Base-by-base conservation (phyloP, 192 early-diverging fungal genomes). In the Podila verticillata region DNA sequence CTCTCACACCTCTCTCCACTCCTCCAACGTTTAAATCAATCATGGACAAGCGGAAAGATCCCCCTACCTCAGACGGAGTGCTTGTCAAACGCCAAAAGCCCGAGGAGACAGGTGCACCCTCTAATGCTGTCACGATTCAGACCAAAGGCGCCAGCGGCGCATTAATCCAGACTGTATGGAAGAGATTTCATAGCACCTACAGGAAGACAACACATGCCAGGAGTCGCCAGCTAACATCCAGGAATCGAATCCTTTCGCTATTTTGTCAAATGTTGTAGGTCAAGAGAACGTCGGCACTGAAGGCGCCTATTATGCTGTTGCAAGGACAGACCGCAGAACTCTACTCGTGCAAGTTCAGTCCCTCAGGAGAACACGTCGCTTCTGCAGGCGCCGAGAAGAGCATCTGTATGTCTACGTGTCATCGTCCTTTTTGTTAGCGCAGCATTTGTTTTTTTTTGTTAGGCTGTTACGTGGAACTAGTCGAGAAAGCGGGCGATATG, bases 281-380 rank as follows among this genome's bases (percentile, higher is more conserved):
- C 13, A 73, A 65, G 44, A 47, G 66, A 26, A 79, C 79, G 7
- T 74, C 73, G 3, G 65, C 66, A 17, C 49, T 79, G 59, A 79
- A 72, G 54, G 65, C 69, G 22, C 66, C 70, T 4, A 74, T 82
- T 22, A 74, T 82, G 66, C 24, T 73, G n/a, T 29, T 73, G 17
- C 77, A 80, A 60, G 77, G 77, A 57, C 77, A 80, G 47, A 73
- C 91, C 71, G 92, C 92, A 61, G 95, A 97, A 32, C 86, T 99
- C 19, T 91, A 92, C 31, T 88, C 94, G 15, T 91, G 92, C 71
- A 88, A 91, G 73, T 99, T 99, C 83, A 94, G 94, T 71, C 93
- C 90, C 20, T 86, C 85, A 60, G 98, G 98, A 66, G 84, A 93
- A 54, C 86, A 93, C 64, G 60, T 99, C 51, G 97, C 95, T 0